A percentile compares a stretch with the other conserved stretches of the same genome.
Evolutionary conservation across 345 rosid species (phyloP).

Genomic region (Diplotaxis tenuifolia): DNA sequence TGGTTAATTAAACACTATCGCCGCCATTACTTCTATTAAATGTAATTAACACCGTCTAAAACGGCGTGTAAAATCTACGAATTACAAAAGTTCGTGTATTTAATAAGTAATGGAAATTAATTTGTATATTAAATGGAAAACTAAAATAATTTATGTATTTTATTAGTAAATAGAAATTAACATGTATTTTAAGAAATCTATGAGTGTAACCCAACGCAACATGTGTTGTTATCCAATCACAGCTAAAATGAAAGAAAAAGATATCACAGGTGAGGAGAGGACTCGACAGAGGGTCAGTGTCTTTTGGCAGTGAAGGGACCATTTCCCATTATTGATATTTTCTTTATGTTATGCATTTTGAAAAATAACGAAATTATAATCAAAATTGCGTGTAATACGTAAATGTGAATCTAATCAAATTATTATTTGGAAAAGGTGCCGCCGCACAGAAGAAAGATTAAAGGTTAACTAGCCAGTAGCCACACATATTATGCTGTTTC

Average conservation of each 20-base stretch:
- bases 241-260: not conserved
- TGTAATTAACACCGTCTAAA: too few species aligned
- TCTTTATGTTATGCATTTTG: not conserved
- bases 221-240: too few species aligned
- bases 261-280: not conserved
- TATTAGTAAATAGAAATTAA: too few species aligned
- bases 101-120: too few species aligned
- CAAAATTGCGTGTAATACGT: not conserved
- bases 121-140: too few species aligned
- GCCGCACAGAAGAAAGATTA: not conserved
- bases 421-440: not conserved
- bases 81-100: too few species aligned
- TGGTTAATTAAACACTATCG: too few species aligned
- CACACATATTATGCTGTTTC: not conserved
- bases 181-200: too few species aligned
- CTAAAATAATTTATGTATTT: too few species aligned
- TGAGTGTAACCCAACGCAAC: too few species aligned
- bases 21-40: too few species aligned
- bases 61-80: too few species aligned
- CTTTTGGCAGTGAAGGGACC: not conserved
- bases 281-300: not conserved
- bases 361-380: not conserved
- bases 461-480: not conserved
- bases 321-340: not conserved
- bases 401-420: slow-evolving; percentile 1